Percentiles rank a stretch among this genome's conserved stretches.
These are phyloP conservation scores for Nepenthes gracilis DNA, from an alignment of 148 eudicot genomes.

Conservation along the genomic window DNA sequence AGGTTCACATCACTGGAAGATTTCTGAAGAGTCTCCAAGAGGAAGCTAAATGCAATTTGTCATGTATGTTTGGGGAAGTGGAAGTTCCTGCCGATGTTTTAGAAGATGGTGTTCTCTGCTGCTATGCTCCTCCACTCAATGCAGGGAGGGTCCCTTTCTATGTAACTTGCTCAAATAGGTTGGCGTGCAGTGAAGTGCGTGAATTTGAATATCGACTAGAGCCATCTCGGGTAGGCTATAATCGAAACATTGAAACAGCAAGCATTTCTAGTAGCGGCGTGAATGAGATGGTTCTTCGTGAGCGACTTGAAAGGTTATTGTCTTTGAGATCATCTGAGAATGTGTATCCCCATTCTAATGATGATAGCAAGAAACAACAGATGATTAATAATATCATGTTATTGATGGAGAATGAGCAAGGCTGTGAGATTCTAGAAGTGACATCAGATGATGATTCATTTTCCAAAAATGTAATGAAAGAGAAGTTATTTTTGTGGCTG, in stretches of 20 bases:
- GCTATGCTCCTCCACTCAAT: constrained; percentile 67
- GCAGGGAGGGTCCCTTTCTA: constrained; percentile 83
- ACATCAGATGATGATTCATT: not conserved
- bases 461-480: constrained; percentile 18
- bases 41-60: constrained; percentile 48
- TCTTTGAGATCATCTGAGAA: constrained; percentile 13
- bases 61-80: constrained; percentile 96
- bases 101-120: constrained; percentile 59
- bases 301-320: constrained; percentile 26
- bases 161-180: constrained; percentile 85
- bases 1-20: constrained; percentile 75
- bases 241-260: constrained; percentile 24
- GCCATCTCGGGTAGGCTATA: not conserved
- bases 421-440: constrained; percentile 15
- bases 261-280: constrained; percentile 24
- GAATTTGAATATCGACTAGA: constrained; percentile 59
- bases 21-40: constrained; percentile 64
- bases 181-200: constrained; percentile 97
- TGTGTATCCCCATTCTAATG: constrained; percentile 11
- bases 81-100: constrained; percentile 85
- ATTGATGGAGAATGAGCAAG: constrained; percentile 24
- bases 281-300: constrained; percentile 25
- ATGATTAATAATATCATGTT: constrained; percentile 18
- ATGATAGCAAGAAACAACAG: constrained; percentile 11
- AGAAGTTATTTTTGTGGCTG: constrained; percentile 43